Evolutionary conservation across 2,329 filamentous ascomycete species (phyloP).

Genomic region (Pseudovirgaria hyperparasitica): DNA sequence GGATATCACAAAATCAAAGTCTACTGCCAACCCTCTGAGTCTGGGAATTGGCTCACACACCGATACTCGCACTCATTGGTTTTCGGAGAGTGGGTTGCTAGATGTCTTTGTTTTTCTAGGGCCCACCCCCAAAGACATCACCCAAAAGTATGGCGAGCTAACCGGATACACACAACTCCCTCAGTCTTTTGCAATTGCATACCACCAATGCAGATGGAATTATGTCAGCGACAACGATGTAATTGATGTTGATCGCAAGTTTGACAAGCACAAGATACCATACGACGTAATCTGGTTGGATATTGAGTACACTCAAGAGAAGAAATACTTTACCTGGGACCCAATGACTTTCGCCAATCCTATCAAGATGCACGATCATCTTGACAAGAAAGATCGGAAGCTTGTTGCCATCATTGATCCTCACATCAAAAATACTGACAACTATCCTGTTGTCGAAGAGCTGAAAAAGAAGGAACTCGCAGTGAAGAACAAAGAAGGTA

Average conservation of each 20-base stretch:
- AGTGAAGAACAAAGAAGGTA: conserved; percentile 79
- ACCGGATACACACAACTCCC: conserved; percentile 87
- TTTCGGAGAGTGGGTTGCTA: conserved; percentile 79
- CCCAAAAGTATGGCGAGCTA: conserved; percentile 72
- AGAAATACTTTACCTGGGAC: conserved; percentile 98
- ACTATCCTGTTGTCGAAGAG: conserved; percentile 66
- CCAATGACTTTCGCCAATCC: conserved; percentile 77
- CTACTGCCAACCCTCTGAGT: conserved; percentile 60
- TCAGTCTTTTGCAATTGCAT: conserved; percentile 81
- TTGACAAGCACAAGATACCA: conserved; percentile 88
- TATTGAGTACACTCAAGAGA: conserved; percentile 91
- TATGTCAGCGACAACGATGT: conserved; percentile 96
- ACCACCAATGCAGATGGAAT: conserved; percentile 98
- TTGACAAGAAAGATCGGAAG: conserved; percentile 76
- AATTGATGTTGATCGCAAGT: conserved; percentile 88
- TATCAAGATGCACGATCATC: conserved; percentile 73
- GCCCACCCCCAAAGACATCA: conserved; percentile 70
- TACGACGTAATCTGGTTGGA: conserved; percentile 99
- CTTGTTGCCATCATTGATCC: conserved; percentile 92
- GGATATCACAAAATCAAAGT: conserved; percentile 74
- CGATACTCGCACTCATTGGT: conserved; percentile 87
- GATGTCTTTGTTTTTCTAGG: conserved; percentile 94
- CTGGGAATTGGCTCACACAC: conserved; percentile 57
- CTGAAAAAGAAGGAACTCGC: conserved; percentile 73
- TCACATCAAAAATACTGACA: conserved; percentile 85